phyloP scores from a whole-genome alignment of 345 rosid species.

The Lumnitzera littorea region DNA sequence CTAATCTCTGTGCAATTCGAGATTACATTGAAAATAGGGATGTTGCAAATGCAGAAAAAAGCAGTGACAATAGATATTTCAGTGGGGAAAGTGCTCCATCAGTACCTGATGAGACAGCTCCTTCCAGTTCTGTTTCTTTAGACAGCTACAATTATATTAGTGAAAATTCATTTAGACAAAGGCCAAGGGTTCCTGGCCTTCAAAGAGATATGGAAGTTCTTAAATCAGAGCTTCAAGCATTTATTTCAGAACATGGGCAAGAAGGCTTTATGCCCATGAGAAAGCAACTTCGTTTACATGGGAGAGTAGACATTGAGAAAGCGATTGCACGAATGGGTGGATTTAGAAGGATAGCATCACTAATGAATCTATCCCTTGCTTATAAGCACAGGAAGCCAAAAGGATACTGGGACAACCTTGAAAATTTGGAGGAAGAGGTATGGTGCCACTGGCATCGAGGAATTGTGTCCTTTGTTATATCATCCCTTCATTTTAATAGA shows the following conservation, averaged over 20 bases:
- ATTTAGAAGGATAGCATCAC: constrained; percentile 69
- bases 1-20: constrained; percentile 84
- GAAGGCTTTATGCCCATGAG: constrained; percentile 99
- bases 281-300: constrained; percentile 83
- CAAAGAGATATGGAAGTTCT: constrained; percentile 74
- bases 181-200: constrained; percentile 79
- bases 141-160: constrained; percentile 11
- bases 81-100: constrained; percentile 30
- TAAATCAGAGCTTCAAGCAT: constrained; percentile 75
- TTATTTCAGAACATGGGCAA: constrained; percentile 76
- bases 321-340: constrained; percentile 93
- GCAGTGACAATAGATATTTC: constrained; percentile 20
- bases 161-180: constrained; percentile 34
- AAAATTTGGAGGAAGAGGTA: constrained; percentile 90
- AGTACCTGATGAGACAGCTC: constrained; percentile 10
- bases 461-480: neutral
- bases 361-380: constrained; percentile 86
- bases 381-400: constrained; percentile 92
- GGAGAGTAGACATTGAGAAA: constrained; percentile 94
- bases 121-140: constrained; percentile 7
- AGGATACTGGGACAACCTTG: constrained; percentile 96
- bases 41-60: constrained; percentile 32
- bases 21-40: constrained; percentile 72
- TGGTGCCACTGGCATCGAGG: neutral
- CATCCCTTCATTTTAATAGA: neutral